Conservation (phyloP, 1,139 yeast species). For the Candida sp. region DNA sequence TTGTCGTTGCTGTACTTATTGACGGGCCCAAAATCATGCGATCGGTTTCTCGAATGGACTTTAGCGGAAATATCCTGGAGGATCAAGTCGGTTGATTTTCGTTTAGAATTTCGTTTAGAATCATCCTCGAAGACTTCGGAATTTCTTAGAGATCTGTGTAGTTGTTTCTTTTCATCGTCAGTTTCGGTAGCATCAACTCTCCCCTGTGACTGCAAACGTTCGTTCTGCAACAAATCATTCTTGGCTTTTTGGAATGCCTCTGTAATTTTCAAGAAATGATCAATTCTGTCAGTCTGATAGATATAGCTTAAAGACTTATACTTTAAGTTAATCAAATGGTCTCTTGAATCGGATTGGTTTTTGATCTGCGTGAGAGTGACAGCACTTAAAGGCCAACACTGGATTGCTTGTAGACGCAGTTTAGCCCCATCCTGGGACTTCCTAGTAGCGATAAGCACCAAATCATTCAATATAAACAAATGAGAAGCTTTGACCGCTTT, state of each 20-base stretch:
- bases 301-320: slow-evolving; percentile 51
- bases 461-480: slow-evolving; percentile 74
- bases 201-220: slow-evolving; percentile 38
- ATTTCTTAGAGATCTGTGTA: slow-evolving; percentile 38
- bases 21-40: slow-evolving; percentile 38
- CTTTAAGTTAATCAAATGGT: slow-evolving; percentile 45
- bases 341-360: slow-evolving; percentile 19
- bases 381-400: slow-evolving; percentile 75
- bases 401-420: slow-evolving; percentile 60
- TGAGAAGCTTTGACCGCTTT: slow-evolving; percentile 77
- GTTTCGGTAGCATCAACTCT: slow-evolving; percentile 14
- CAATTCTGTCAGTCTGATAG: slow-evolving; percentile 62
- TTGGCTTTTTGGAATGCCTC: slow-evolving; percentile 64
- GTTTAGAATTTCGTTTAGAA: slow-evolving; percentile 22
- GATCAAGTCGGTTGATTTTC: slow-evolving; percentile 36
- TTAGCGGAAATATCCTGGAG: slow-evolving; percentile 53
- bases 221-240: slow-evolving; percentile 51
- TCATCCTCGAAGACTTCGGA: slow-evolving; percentile 28
- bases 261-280: slow-evolving; percentile 55
- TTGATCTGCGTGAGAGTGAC: slow-evolving; percentile 46
- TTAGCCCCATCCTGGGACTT: slow-evolving; percentile 36
- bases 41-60: slow-evolving; percentile 53
- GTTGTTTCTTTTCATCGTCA: slow-evolving; percentile 37
- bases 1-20: slow-evolving; percentile 15
- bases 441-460: slow-evolving; percentile 69